Base-by-base conservation (phyloP, 305 asterid species). In the Fraxinus xanthoxyloides region DNA sequence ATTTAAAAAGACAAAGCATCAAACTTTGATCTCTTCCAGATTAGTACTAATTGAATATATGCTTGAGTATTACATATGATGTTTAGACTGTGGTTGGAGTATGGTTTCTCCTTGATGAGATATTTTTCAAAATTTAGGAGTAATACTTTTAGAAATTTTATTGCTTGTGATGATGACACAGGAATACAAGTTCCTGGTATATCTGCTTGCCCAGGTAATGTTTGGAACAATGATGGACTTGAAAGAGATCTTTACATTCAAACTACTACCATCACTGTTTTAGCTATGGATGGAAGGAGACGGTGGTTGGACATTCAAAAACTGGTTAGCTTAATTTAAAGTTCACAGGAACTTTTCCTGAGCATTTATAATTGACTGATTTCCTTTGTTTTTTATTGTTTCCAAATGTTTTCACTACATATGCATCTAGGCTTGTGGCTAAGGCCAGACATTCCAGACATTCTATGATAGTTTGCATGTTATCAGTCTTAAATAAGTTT, bases 261-360 rank as follows among this genome's bases (percentile, higher is more conserved):
- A 86, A 92, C 93, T 10, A 86, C 90, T 59, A 92, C 92, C 15
- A 90, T 94, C 85, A 94, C 97, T 72, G 90, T 96, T 87, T 89
- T 94, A 80, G 98, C 98, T 32, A 94, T 94, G 99, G 99, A 96
- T 88, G 99, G 99, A 84, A 90, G 97, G 90, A 92, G 98, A 80
- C 92, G 99, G 76, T 96, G 98, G 99, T 83, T 96, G 92, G 99
- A 96, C 92, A 92, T 96, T 87, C 91, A 92, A 77, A 92, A 91
- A 88, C 94, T 93, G 94, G 99, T 96, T 80, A 90, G 93, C 85
- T 76, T 86, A 86, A 79, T 79, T 77, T 80, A 38, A 84, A 61
- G 72, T 84, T 87, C 77, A 87, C 36, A 23, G 40, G 63, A 76
- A 65, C 38, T 76, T 76, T 63, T 79, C 70, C 46, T 43, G 54